These are phyloP conservation scores for Flaveria bidentis DNA, from an alignment of 129 eudicot species.

Conservation along the genomic window DNA sequence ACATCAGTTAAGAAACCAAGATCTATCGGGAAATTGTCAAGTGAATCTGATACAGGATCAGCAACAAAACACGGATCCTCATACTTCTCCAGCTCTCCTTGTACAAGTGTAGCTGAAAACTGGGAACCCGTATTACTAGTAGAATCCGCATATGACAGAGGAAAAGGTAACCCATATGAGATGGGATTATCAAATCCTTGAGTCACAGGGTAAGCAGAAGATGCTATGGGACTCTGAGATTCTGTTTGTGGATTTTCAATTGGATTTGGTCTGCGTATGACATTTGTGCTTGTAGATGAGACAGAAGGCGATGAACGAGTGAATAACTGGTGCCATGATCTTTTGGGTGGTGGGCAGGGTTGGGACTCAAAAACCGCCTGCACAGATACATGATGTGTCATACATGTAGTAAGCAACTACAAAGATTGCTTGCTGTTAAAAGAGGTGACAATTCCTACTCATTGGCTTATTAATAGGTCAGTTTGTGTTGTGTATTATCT, in stretches of 20 bases:
- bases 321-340: conserved; percentile 89
- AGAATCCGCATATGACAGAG: conserved; percentile 30
- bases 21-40: conserved; percentile 70
- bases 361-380: conserved; percentile 73
- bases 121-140: conserved; percentile 34
- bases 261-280: conserved; percentile 68
- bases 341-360: conserved; percentile 70
- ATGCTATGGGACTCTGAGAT: conserved; percentile 43
- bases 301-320: conserved; percentile 56
- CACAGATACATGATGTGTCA: conserved; percentile 14
- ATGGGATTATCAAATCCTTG: conserved; percentile 63
- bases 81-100: conserved; percentile 63
- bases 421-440: neutral
- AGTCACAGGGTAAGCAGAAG: conserved; percentile 33
- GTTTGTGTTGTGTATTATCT: neutral
- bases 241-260: conserved; percentile 53
- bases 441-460: neutral
- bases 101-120: conserved; percentile 42
- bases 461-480: neutral
- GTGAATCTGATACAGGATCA: conserved; percentile 80
- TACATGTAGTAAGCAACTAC: neutral
- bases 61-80: conserved; percentile 89
- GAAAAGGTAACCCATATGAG: conserved; percentile 58
- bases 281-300: conserved; percentile 48
- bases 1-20: conserved; percentile 57